Evolutionary conservation across 2,329 filamentous ascomycete species (phyloP).

Genomic region (Parafenestella ontariensis): DNA sequence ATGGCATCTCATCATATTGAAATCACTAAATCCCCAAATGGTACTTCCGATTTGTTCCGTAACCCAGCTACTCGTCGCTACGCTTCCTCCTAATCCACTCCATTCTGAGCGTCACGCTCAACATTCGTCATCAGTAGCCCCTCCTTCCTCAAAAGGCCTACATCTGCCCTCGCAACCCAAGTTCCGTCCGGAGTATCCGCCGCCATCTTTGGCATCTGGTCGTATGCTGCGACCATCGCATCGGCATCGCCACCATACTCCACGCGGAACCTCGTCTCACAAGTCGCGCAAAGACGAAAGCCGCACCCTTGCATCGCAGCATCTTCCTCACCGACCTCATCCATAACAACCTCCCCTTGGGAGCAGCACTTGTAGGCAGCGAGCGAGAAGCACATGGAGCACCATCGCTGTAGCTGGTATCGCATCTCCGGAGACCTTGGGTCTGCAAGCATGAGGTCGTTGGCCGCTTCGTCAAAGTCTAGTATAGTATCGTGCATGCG

Average conservation of each 20-base stretch:
- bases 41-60: no score
- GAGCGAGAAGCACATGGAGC: slow-evolving; percentile 38
- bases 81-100: not conserved
- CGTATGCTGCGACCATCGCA: slow-evolving; percentile 21
- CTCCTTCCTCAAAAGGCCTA: slow-evolving; percentile 30
- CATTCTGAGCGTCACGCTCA: not conserved
- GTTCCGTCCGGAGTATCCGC: slow-evolving; percentile 10
- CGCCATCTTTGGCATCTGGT: slow-evolving; percentile 24
- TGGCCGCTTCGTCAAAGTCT: slow-evolving; percentile 11
- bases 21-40: no score
- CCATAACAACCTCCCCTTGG: slow-evolving; percentile 15
- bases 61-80: not conserved
- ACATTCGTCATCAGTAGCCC: slow-evolving; percentile 31
- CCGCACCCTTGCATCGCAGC: slow-evolving; percentile 33
- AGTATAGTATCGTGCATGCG: not conserved
- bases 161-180: slow-evolving; percentile 30
- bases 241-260: slow-evolving; percentile 14
- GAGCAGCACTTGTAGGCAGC: slow-evolving; percentile 22
- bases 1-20: no score
- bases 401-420: slow-evolving; percentile 35
- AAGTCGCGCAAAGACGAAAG: slow-evolving; percentile 30
- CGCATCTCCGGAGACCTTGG: slow-evolving; percentile 9
- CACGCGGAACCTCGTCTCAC: slow-evolving; percentile 18
- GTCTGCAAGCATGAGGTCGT: slow-evolving; percentile 21
- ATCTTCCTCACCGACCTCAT: slow-evolving; percentile 16